phyloP scores from a whole-genome alignment of 495 filamentous ascomycete species.

The Tricharina praecox region DNA sequence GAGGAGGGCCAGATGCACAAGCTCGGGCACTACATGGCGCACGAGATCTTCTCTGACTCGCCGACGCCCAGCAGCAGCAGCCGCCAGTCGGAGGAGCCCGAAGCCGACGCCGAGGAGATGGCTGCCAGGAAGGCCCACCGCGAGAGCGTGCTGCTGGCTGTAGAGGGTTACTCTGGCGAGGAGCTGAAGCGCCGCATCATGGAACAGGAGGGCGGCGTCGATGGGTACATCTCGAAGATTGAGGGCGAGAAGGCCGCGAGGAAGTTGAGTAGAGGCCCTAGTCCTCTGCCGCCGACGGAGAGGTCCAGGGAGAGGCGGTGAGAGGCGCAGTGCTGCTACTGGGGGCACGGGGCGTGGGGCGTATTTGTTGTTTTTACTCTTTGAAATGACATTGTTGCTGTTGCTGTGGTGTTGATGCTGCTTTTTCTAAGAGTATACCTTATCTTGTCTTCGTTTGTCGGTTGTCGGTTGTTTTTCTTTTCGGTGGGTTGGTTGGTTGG shows the following conservation, averaged over 20 bases:
- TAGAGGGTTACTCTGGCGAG: conserved; percentile 49
- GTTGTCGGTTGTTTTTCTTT: too few species aligned
- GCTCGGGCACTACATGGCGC: conserved; percentile 15
- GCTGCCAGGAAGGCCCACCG: conserved; percentile 9
- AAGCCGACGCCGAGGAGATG: conserved; percentile 46
- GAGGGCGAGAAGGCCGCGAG: conserved; percentile 30
- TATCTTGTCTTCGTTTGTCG: too few species aligned
- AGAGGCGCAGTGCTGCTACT: not conserved
- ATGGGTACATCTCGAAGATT: conserved; percentile 34
- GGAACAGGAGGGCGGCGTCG: conserved; percentile 39
- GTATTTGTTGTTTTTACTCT: not conserved
- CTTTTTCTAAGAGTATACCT: too few species aligned
- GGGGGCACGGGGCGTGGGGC: not conserved
- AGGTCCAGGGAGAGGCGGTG: conserved; percentile 34
- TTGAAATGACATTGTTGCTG: not conserved
- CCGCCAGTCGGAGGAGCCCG: conserved; percentile 43
- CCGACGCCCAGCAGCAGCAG: conserved; percentile 29
- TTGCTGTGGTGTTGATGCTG: not conserved
- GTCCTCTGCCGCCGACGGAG: too few species aligned
- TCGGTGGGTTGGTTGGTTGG: too few species aligned
- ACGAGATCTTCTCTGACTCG: conserved; percentile 18
- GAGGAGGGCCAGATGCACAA: conserved; percentile 59
- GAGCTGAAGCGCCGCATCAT: conserved; percentile 39
- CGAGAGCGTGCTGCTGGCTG: conserved; percentile 38
- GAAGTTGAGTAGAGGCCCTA: too few species aligned